These are phyloP conservation scores for Trichosporon asahii DNA, from an alignment of 1,284 basidiomycete genomes.

Conservation along the genomic window DNA sequence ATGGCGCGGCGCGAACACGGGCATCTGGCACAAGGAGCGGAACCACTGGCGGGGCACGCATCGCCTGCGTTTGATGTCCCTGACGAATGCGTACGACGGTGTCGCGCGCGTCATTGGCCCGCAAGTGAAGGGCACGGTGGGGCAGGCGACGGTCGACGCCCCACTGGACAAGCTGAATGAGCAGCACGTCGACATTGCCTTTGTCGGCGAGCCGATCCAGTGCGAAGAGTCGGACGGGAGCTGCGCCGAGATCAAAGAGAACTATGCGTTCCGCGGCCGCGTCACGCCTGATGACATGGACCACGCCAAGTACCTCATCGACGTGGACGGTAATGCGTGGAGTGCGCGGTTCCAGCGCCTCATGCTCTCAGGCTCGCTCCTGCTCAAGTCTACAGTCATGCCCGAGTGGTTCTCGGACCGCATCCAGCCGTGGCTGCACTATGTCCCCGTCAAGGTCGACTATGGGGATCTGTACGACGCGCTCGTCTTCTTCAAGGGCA, in stretches of 20 bases:
- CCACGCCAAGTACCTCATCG: constrained; percentile 42
- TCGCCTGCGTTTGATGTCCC: constrained; percentile 35
- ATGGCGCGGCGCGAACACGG: constrained; percentile 50
- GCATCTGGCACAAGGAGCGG: constrained; percentile 27
- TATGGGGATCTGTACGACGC: constrained; percentile 52
- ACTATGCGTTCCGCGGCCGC: constrained; percentile 29
- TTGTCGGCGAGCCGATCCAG: constrained; percentile 43
- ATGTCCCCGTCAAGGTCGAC: constrained; percentile 53
- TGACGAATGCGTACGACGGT: constrained; percentile 18
- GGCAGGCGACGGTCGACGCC: constrained; percentile 68
- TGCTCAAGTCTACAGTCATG: constrained; percentile 48
- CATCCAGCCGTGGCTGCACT: constrained; percentile 53
- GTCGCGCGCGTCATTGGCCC: constrained; percentile 14
- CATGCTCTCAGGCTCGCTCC: constrained; percentile 38
- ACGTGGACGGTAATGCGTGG: constrained; percentile 65
- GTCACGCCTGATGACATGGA: constrained; percentile 35
- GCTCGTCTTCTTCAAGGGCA: constrained; percentile 44
- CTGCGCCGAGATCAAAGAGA: constrained; percentile 36
- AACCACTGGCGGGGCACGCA: constrained; percentile 44
- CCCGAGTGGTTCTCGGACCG: constrained; percentile 53
- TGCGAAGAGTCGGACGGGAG: constrained; percentile 43
- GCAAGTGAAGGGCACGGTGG: constrained; percentile 40
- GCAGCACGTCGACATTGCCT: constrained; percentile 60
- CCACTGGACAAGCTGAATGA: constrained; percentile 65
- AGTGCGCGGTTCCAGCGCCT: constrained; percentile 60